Evolutionary conservation across 495 filamentous ascomycete genomes (phyloP).

Genomic region (Parmelia sp.): DNA sequence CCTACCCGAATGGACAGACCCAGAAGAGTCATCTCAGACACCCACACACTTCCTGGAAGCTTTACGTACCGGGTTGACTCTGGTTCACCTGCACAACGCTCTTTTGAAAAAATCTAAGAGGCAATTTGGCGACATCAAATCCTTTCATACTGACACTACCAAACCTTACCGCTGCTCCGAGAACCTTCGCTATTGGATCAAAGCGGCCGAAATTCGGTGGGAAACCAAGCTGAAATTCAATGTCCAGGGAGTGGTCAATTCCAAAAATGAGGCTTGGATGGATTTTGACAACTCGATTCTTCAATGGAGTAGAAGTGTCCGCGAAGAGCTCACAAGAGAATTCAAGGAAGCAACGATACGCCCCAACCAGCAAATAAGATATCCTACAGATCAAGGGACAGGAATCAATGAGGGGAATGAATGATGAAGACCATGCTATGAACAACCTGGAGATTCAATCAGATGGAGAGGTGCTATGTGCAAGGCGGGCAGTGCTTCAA

Average conservation of each 20-base stretch:
- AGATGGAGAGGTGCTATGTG: constrained; percentile 8
- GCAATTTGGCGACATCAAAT: constrained; percentile 85
- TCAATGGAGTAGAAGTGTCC: constrained; percentile 68
- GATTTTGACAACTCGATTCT: constrained; percentile 74
- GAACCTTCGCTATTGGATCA: constrained; percentile 91
- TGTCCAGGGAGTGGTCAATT: constrained; percentile 77
- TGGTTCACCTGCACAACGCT: constrained; percentile 84
- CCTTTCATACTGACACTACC: constrained; percentile 78
- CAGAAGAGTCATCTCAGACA: constrained; percentile 45
- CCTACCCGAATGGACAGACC: constrained; percentile 66
- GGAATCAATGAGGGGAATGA: constrained; percentile 2
- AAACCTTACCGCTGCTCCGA: constrained; percentile 94
- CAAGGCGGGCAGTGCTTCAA: neutral
- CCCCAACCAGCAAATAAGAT: constrained; percentile 1
- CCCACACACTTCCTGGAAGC: constrained; percentile 71
- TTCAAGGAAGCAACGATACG: constrained; percentile 38
- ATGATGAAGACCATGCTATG: constrained; percentile 10
- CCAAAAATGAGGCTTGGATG: constrained; percentile 60
- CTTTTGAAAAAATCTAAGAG: constrained; percentile 75
- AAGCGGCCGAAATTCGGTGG: constrained; percentile 91
- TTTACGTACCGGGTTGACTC: constrained; percentile 68
- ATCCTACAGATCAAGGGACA: constrained; percentile 4
- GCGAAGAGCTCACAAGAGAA: constrained; percentile 66
- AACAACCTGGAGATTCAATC: neutral
- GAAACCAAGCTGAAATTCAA: constrained; percentile 81